Evolutionary conservation across 768 basidiomycete species (phyloP), one percentile per base, ranked within the genome.

Genomic region (Zangia roseola): DNA sequence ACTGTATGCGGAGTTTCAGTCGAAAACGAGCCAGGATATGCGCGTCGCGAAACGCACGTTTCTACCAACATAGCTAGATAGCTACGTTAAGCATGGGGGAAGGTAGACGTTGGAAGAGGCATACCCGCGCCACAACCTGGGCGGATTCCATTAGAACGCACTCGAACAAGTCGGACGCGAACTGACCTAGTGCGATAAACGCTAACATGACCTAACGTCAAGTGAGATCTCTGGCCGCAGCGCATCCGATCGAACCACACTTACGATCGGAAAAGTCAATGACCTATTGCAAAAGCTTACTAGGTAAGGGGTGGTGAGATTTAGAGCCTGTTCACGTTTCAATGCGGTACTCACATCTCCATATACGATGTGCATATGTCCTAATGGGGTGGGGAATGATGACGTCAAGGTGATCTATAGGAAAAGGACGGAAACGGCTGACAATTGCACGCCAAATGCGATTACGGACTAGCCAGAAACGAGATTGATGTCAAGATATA

Each of bases 391-490:
- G 20, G 34, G 20, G 19, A 37, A 44, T 43, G 43, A 44, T 43
- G 43, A 45, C 39, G 38, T 51, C 48, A 43, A 43, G 17, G 35
- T 48, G n/a, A 38, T 14, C 4, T 10, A 1, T 12, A 12, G 31
- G 36, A 19, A 45, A 21, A 19, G 17, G 45, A 38, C 16, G 13
- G 30, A 45, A 6, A 5, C 10, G 10, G 48, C 68, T 30, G 34
- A 70, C 69, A 71, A 45, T 58, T 70, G 69, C 35, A 70, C 69
- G 17, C 61, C 60, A 47, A 70, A 70, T 10, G 69, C 69, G 39
- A 71, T 62, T 10, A 60, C 55, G 10, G 66, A 69, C 69, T 70
- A 36, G 16, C 5, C n/a, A 25, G 21, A 7, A 21, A 17, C 13
- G 10, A 30, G 35, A 26, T 24, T 4, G 31, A 24, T 7, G 36